These are phyloP conservation scores for Remersonia thermophila DNA, from an alignment of 2,329 filamentous ascomycete species.

Conservation along the genomic window DNA sequence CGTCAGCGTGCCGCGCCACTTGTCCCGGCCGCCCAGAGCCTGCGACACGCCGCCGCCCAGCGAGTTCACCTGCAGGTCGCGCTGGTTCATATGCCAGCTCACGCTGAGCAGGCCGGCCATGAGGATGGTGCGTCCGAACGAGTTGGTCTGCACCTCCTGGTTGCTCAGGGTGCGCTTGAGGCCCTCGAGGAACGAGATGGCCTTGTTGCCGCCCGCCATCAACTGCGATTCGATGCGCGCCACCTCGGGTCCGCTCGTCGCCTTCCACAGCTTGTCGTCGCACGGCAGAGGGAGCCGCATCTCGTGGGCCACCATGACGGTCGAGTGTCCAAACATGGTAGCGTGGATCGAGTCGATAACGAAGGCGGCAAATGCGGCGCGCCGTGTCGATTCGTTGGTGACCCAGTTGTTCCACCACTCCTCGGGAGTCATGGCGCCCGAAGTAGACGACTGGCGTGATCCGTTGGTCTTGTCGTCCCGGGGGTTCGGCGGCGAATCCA, in stretches of 20 bases:
- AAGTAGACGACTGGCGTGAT: slow-evolving; percentile 49
- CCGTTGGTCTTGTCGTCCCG: slow-evolving; percentile 47
- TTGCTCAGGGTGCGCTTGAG: slow-evolving; percentile 79
- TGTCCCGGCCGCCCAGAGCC: slow-evolving; percentile 74
- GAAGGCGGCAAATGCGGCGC: slow-evolving; percentile 87
- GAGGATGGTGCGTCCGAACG: slow-evolving; percentile 82
- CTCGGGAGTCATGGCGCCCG: slow-evolving; percentile 59
- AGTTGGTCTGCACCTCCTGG: slow-evolving; percentile 79
- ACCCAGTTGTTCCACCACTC: slow-evolving; percentile 98
- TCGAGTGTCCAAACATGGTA: slow-evolving; percentile 95
- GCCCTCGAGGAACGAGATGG: slow-evolving; percentile 78
- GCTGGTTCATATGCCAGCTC: slow-evolving; percentile 95
- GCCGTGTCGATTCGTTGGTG: slow-evolving; percentile 77
- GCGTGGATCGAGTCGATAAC: slow-evolving; percentile 92
- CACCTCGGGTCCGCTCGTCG: slow-evolving; percentile 77
- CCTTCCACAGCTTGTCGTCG: slow-evolving; percentile 86
- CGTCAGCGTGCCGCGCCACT: slow-evolving; percentile 78
- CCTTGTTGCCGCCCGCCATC: slow-evolving; percentile 68
- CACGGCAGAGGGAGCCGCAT: slow-evolving; percentile 85
- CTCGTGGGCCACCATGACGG: slow-evolving; percentile 93
- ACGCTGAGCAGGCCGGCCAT: slow-evolving; percentile 92
- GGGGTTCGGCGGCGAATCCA: slow-evolving; percentile 70
- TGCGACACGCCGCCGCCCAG: slow-evolving; percentile 60
- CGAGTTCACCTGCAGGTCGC: slow-evolving; percentile 83
- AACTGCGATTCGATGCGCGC: slow-evolving; percentile 71